phyloP scores from a whole-genome alignment of 257 asterid species.

The Jasminum sambac region DNA sequence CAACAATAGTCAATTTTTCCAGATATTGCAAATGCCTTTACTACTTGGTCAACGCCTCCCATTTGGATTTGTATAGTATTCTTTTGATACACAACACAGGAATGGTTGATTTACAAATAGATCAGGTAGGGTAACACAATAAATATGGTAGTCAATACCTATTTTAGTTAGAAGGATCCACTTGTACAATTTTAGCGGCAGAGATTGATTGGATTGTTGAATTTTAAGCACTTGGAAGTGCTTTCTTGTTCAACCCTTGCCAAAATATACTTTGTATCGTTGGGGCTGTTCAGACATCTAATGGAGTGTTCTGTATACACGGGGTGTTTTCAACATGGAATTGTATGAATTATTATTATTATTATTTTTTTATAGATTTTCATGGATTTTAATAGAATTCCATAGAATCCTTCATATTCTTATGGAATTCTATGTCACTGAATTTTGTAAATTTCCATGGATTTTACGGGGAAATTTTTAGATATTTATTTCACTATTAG shows the following conservation, averaged over 20 bases:
- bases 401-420: too few relatives aligned
- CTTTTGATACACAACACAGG: neutral
- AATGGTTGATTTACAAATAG: neutral
- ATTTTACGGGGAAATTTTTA: too few relatives aligned
- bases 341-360: too few relatives aligned
- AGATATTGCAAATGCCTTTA: neutral
- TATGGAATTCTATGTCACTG: too few relatives aligned
- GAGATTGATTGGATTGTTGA: neutral
- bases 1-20: conserved; percentile 28
- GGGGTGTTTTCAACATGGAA: too few relatives aligned
- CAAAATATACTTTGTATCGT: neutral
- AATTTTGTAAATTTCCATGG: too few relatives aligned
- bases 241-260: neutral
- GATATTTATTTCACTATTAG: too few relatives aligned
- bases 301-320: neutral
- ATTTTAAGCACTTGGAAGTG: neutral
- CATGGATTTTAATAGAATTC: too few relatives aligned
- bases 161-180: neutral
- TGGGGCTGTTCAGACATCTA: neutral
- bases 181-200: neutral
- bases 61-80: neutral
- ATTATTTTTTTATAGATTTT: too few relatives aligned
- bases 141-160: neutral
- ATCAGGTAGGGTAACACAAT: neutral
- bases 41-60: neutral